Base-by-base conservation (phyloP, 2,329 filamentous ascomycete genomes). In the Chalaropsis thielavioides region DNA sequence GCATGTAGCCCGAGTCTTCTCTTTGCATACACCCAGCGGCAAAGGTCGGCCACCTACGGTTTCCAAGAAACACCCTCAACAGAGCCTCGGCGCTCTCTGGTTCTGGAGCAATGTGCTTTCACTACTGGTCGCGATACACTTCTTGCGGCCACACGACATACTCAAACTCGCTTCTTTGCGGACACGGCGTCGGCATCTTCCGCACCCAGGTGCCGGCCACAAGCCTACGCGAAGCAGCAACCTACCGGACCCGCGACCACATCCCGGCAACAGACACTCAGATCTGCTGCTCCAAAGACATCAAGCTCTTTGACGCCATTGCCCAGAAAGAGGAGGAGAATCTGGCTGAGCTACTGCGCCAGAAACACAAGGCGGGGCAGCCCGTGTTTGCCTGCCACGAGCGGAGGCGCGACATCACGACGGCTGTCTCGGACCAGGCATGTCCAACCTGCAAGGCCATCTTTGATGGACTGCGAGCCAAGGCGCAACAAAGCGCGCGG, bases 361-460 rank as follows among this genome's bases (percentile, higher is more conserved):
- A 83, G 68, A 80, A 77, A 0, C 70, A 67, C 2, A 72, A 76
- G 59, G 80, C 81, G 0, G 69, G 64, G 46, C 67, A 69, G 7
- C 72, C 69, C 8, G 80, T 78, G 1, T 77, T 78, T 49, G 64
- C 60, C 41, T 62, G 60, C 43, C 40, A 43, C 40, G 40, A 62
- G 24, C 35, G 43, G 7, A 46, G 41, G 40, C 22, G 60, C 11
- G 60, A 62, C 43, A 46, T 62, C 13, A 62, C 60, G 7, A 17
- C 40, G 41, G 24, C 19, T 15, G 22, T 62, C 11, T 27, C 60
- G 17, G 60, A 46, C 17, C 60, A 35, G 15, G 51, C 43, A 1
- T 62, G 60, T 35, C 43, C 60, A 13, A 31, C 19, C 22, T 62
- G 60, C 22, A 44, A 31, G 3, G 27, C 22, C 7, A 17, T 27